Evolutionary conservation across 2,329 filamentous ascomycete genomes (phyloP), one percentile per base, ranked within the genome.

Genomic region (Pseudogymnoascus destructans): DNA sequence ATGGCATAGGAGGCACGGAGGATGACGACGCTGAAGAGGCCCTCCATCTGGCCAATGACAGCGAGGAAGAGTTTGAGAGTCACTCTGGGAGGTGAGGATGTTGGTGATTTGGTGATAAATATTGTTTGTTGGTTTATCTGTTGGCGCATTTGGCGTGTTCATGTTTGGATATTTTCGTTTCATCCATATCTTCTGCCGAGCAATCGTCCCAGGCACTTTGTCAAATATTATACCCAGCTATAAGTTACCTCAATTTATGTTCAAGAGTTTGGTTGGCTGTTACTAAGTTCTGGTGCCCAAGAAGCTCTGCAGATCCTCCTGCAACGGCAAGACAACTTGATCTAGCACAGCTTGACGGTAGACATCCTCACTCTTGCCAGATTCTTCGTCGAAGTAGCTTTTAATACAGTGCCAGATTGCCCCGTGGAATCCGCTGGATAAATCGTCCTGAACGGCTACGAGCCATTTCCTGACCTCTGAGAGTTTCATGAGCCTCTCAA

Each of bases 1-100:
- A 77, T 75, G 63, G 64, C 57, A 25, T 38, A 52, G 49, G 23
- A 32, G 57, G 35, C 8, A 25, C 49, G 23, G 40, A 55, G 23
- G 49, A 59, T 15, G 40, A 40, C 8, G 49, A 13, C 8, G 25
- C 27, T 17, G 52, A 36, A 17, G 27, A 36, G 25, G 27, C 25
- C 11, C 33, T 54, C 23, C 21, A 32, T 27, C 38, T 58, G 2
- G 35, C 25, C 6, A 33, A 38, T 52, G 57, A 58, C 2, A 27
- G 46, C 35, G 57, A 58, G 15, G 36, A 49, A 19, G 57, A 52
- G 6, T 58, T 46, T 30, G 57, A 58, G 36, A 21, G 21, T 52
- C 57, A 49, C n/a, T 30, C 46, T 30, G 46, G 46, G 5, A 33
- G 38, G 3, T 46, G 40, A 30, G 13, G 32, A 49, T 30, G 35